Conservation (phyloP, 2,329 filamentous ascomycete species). For the Sodiomyces alkalinus region DNA sequence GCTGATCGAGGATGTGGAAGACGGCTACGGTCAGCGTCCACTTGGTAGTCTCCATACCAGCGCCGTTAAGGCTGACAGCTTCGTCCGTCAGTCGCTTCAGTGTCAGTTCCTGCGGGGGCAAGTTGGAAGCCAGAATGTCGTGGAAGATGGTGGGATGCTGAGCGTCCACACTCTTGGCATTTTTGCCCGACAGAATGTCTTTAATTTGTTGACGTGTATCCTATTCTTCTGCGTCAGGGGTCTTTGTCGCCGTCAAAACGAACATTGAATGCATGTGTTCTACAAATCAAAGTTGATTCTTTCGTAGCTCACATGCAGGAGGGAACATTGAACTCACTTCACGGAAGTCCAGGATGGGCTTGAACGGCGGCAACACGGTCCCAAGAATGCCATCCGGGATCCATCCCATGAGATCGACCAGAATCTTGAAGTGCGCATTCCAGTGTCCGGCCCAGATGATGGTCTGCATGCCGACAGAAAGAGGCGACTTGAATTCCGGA, state of each 20-base stretch:
- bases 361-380: no score
- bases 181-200: constrained; percentile 1
- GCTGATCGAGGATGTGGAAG: constrained; percentile 19
- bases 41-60: constrained; percentile 35
- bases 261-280: neutral
- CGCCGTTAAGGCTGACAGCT: constrained; percentile 31
- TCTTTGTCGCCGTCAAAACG: no score
- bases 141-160: constrained; percentile 17
- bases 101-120: constrained; percentile 19
- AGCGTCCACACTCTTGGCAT: constrained; percentile 1
- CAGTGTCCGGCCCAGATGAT: neutral
- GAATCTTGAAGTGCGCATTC: constrained; percentile 5
- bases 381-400: no score
- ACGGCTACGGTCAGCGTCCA: constrained; percentile 18
- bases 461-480: constrained; percentile 3
- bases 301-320: no score
- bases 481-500: constrained; percentile 8
- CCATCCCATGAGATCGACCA: constrained; percentile 7
- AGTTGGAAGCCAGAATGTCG: constrained; percentile 12
- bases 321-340: no score
- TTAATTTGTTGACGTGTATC: constrained; percentile 2
- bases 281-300: neutral
- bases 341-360: no score
- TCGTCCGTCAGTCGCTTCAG: constrained; percentile 20
- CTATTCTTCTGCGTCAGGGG: constrained; percentile 1